Evolutionary conservation across 202 grass and related monocot genomes (phyloP), one percentile per base, ranked within the genome.

Genomic region (Bolboschoenoplectus hybrid): DNA sequence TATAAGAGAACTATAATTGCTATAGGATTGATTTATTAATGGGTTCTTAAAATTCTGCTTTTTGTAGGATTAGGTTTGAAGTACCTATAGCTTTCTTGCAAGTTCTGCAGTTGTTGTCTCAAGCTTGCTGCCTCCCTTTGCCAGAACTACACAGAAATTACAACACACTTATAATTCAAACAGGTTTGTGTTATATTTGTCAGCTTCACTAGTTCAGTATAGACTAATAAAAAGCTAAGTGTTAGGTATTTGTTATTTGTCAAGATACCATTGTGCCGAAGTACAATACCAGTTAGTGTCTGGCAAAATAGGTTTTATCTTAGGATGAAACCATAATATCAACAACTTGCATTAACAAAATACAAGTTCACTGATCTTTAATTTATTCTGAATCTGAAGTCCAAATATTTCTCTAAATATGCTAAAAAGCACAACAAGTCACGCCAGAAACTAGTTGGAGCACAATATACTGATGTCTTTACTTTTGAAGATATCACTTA

Each of bases 1-100:
- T 72, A 20, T 17, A 26, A 32, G n/a, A n/a, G 57, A 43, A 10
- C 1, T 3, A 17, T 78, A 2, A 17, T 17, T n/a, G 5, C 6
- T 78, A 78, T 7, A 75, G 32, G 52, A 50, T 75, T 9, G 10
- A 51, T n/a, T 75, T 46, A 81, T 56, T 81, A 53, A 6, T 19
- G n/a, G 6, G 35, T 2, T 55, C 16, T 82, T 52, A 43, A 10
- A 75, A 53, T 53, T 63, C 64, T 19, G 11, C 19, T 11, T 12
- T 65, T 97, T 80, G 26, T 69, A 94, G 88, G 89, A 85, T 89
- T 61, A 71, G 64, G 85, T 86, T 26, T 26, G 50, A 58, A 69
- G 85, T 95, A 97, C 91, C 88, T 91, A 84, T 97, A 91, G 86
- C 85, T 97, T 91, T 97, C 93, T 91, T 97, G 95, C 89, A 97